A percentile compares a stretch with the other conserved stretches of the same genome.
Evolutionary conservation across 1,284 basidiomycete genomes (phyloP).

Genomic region (Cryptococcus sp.): DNA sequence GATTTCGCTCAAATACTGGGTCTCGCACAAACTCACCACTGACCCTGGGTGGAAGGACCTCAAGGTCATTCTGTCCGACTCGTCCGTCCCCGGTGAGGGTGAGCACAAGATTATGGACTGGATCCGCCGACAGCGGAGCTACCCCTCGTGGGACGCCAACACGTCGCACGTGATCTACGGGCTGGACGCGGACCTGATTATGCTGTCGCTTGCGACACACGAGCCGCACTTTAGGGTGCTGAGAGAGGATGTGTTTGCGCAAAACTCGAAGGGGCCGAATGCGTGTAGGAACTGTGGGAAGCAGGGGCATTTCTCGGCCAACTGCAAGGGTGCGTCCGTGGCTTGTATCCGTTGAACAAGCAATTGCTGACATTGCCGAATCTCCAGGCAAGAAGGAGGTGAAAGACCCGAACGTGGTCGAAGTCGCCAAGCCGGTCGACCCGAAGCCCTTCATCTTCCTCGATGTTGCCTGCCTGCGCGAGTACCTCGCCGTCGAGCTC

Average conservation of each 20-base stretch:
- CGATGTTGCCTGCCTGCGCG: constrained; percentile 89
- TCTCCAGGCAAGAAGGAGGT: constrained; percentile 50
- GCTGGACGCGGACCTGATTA: constrained; percentile 97
- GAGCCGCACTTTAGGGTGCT: constrained; percentile 97
- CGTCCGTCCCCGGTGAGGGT: constrained; percentile 95
- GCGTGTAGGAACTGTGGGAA: constrained; percentile 86
- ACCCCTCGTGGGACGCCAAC: constrained; percentile 88
- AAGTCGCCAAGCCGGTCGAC: constrained; percentile 63
- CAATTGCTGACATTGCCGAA: not conserved
- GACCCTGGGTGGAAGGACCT: constrained; percentile 94
- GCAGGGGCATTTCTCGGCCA: constrained; percentile 88
- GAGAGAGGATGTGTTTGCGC: constrained; percentile 94
- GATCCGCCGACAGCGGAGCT: constrained; percentile 83
- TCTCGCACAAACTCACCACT: constrained; percentile 88
- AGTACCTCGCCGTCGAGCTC: constrained; percentile 96
- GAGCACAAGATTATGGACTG: constrained; percentile 99
- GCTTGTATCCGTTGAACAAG: not conserved
- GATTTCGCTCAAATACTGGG: constrained; percentile 88
- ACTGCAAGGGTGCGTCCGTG: constrained; percentile 66
- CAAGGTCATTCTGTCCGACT: constrained; percentile 95
- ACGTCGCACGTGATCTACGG: constrained; percentile 97
- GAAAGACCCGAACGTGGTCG: constrained; percentile 57
- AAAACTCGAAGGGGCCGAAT: constrained; percentile 65
- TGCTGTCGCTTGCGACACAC: constrained; percentile 96
- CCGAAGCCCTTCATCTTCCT: constrained; percentile 99